These are phyloP conservation scores for Cercospora berteroae DNA, from an alignment of 2,329 filamentous ascomycete genomes.

Conservation along the genomic window DNA sequence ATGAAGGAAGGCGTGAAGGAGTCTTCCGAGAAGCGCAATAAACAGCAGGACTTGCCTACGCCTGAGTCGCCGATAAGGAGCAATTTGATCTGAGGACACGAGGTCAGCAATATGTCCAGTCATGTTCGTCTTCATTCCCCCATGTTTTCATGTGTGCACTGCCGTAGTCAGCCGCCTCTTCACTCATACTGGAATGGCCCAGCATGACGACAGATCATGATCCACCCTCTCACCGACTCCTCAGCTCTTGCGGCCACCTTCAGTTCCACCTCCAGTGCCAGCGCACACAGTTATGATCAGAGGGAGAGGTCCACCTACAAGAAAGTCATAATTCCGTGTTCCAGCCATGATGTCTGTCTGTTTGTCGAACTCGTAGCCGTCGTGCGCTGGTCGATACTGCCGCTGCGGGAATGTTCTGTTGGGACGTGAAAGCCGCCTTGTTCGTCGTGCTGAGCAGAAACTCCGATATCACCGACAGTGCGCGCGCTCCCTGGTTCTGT, in stretches of 20 bases:
- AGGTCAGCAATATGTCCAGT: slow-evolving; percentile 17
- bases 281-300: background rate
- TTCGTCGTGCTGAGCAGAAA: background rate
- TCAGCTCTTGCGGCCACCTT: background rate
- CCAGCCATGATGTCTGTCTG: slow-evolving; percentile 68
- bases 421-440: background rate
- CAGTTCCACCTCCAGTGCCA: background rate
- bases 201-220: background rate
- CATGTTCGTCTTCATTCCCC: background rate
- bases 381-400: background rate
- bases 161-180: background rate
- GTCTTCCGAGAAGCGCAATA: slow-evolving; percentile 95
- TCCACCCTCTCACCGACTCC: background rate
- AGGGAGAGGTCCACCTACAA: slow-evolving; percentile 62
- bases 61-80: slow-evolving; percentile 95
- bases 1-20: slow-evolving; percentile 97
- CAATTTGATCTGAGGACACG: slow-evolving; percentile 74
- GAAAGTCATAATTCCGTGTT: slow-evolving; percentile 98
- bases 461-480: background rate
- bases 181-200: background rate
- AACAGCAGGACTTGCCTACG: slow-evolving; percentile 95
- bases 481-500: background rate
- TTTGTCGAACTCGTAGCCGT: background rate
- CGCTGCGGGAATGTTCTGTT: background rate
- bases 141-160: background rate